Base-by-base conservation (phyloP, 805 yeast species). In the Kregervanrija delftensis region DNA sequence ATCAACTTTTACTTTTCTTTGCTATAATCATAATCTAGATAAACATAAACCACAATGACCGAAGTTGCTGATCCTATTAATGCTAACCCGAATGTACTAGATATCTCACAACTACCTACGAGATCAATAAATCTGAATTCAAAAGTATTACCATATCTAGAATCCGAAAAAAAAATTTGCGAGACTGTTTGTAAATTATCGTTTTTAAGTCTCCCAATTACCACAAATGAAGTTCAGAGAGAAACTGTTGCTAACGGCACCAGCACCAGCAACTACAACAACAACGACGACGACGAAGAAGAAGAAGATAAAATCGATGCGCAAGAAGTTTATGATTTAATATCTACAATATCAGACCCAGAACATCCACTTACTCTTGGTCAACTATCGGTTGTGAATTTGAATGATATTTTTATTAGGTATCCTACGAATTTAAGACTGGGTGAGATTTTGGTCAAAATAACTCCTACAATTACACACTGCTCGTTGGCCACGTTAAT, bases 391-490 rank as follows among this genome's bases (percentile, higher is more conserved):
- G 97, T 93, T 36, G 96, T 93, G 2, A 89, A 88, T 55, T 68
- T 93, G 40, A 72, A 74, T 5, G 96, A 95, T 59, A 93, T 93
- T 46, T 63, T 67, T 35, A 88, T 93, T 3, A 68, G 64, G 2
- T 85, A 86, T 56, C 69, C 78, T 10, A 76, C 77, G 4, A 54
- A 69, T 30, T 74, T 74, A 33, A 11, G 28, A 6, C 78, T 89
- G 56, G 84, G 93, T 0, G 86, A 83, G 49, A 87, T 93, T 1
- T 57, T 78, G 16, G 87, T 93, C 30, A 78, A 76, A 54, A 93
- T 93, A 49, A 93, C 99, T 0, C 99, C 99, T 1, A 93, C 99
- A 0, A 91, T 93, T 55, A 93, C 98, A 4, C 99, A 93, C 59
- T 93, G 99, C 62, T 88, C 96, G 0, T 71, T 93, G 49, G 99